Evolutionary conservation across 179 eudicot species (phyloP).

Genomic region (Vitellaria paradoxa): DNA sequence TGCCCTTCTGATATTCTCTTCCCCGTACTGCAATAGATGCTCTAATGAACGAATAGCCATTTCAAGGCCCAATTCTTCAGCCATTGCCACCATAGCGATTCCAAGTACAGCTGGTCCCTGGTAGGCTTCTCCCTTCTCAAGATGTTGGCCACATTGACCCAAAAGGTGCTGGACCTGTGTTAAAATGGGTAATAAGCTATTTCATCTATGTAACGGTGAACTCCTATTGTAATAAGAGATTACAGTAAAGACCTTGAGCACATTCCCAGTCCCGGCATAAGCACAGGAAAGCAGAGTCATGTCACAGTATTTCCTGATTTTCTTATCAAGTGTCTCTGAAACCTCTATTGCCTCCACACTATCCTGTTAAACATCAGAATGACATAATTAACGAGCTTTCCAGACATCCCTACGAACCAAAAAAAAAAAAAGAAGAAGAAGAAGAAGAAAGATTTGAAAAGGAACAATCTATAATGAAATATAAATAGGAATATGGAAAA

Average conservation of each 20-base stretch:
- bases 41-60: conserved; percentile 96
- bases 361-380: conserved; percentile 48
- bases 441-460: not conserved
- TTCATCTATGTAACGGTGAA: not conserved
- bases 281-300: conserved; percentile 97
- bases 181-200: conserved; percentile 7
- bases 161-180: conserved; percentile 84
- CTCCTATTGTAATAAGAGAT: conserved; percentile 9
- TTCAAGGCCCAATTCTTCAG: conserved; percentile 87
- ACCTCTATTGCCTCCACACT: conserved; percentile 93
- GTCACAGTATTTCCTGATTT: conserved; percentile 86
- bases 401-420: not conserved
- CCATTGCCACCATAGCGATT: conserved; percentile 98
- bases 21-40: conserved; percentile 95
- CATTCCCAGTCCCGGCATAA: conserved; percentile 98
- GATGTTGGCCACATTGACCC: conserved; percentile 94
- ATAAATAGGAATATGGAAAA: not conserved
- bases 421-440: too few relatives aligned
- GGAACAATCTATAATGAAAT: not conserved
- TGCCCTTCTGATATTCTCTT: conserved; percentile 90
- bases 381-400: too few relatives aligned
- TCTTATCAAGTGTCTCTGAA: conserved; percentile 83
- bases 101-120: conserved; percentile 98
- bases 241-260: conserved; percentile 60
- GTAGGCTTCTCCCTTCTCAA: conserved; percentile 84